A percentile compares a stretch with the other conserved stretches of the same genome.
phyloP scores from a whole-genome alignment of 2,329 filamentous ascomycete genomes.

The Ophiosphaerella narmari region DNA sequence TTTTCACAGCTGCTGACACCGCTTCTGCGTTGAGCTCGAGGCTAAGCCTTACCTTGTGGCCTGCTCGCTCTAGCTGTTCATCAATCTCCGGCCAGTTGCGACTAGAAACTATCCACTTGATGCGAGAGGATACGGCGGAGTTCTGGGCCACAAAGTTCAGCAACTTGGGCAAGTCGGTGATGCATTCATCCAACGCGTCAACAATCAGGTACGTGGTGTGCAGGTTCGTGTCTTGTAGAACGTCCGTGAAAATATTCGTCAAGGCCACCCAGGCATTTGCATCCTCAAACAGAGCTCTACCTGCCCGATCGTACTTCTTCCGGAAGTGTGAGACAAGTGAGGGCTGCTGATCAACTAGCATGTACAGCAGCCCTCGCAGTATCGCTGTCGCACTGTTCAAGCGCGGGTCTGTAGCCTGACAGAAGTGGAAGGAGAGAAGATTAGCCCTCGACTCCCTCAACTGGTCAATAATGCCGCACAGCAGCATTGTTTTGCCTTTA shows the following conservation, averaged over 20 bases:
- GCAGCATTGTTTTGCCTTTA: no score
- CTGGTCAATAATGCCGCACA: no score
- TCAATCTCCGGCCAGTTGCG: conserved; percentile 34
- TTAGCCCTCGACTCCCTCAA: no score
- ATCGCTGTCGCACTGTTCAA: no score
- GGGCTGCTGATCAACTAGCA: no score
- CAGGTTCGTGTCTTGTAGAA: conserved; percentile 46
- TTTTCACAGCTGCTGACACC: conserved; percentile 41
- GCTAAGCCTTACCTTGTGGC: background rate
- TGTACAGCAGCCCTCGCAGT: no score
- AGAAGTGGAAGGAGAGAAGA: no score
- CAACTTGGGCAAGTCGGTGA: conserved; percentile 2
- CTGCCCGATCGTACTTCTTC: no score
- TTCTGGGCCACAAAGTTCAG: background rate
- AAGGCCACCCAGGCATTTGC: no score
- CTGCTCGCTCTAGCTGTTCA: conserved; percentile 23
- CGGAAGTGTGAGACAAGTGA: no score
- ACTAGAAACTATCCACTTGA: conserved; percentile 1
- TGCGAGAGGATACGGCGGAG: conserved; percentile 11
- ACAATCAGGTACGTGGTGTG: conserved; percentile 7
- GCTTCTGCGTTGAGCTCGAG: conserved; percentile 36
- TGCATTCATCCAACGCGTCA: conserved; percentile 16
- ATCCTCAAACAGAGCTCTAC: no score
- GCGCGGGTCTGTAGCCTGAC: no score
- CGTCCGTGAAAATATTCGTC: conserved; percentile 26